Percentiles rank a stretch among this genome's conserved stretches.
Evolutionary conservation across 2,329 filamentous ascomycete genomes (phyloP).

Genomic region (Coleophoma eucalyptorum): DNA sequence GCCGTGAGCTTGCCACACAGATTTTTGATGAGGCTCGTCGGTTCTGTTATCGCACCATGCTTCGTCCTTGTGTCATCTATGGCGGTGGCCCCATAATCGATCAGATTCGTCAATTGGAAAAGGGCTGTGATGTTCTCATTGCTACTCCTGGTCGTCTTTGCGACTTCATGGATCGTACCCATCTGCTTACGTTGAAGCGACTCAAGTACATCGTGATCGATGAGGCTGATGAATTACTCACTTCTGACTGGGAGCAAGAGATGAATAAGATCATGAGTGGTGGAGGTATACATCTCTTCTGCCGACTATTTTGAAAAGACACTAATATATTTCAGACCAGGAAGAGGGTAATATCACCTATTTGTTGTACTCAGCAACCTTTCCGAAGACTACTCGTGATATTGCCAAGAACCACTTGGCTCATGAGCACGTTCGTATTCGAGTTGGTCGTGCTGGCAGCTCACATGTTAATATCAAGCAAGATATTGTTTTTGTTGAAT

Average conservation of each 20-base stretch:
- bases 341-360: conserved; percentile 67
- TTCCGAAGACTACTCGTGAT: conserved; percentile 74
- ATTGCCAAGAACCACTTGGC: conserved; percentile 75
- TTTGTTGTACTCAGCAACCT: conserved; percentile 93
- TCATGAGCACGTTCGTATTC: conserved; percentile 72
- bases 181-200: conserved; percentile 67
- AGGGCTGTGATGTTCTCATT: conserved; percentile 86
- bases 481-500: conserved; percentile 64
- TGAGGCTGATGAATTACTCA: conserved; percentile 91
- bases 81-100: conserved; percentile 72
- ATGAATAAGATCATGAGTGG: conserved; percentile 74
- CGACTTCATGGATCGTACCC: conserved; percentile 74
- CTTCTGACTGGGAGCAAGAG: conserved; percentile 72
- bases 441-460: conserved; percentile 82
- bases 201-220: conserved; percentile 83
- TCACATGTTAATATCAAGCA: conserved; percentile 82
- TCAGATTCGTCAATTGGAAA: conserved; percentile 69
- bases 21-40: conserved; percentile 94
- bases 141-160: conserved; percentile 82
- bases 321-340: conserved; percentile 52
- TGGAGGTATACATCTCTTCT: conserved; percentile 60
- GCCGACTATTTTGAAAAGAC: neutral
- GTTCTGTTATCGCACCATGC: conserved; percentile 90
- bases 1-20: conserved; percentile 86
- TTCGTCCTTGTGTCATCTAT: conserved; percentile 86